Conservation (phyloP, 345 rosid genomes). For the Passiflora organensis region DNA sequence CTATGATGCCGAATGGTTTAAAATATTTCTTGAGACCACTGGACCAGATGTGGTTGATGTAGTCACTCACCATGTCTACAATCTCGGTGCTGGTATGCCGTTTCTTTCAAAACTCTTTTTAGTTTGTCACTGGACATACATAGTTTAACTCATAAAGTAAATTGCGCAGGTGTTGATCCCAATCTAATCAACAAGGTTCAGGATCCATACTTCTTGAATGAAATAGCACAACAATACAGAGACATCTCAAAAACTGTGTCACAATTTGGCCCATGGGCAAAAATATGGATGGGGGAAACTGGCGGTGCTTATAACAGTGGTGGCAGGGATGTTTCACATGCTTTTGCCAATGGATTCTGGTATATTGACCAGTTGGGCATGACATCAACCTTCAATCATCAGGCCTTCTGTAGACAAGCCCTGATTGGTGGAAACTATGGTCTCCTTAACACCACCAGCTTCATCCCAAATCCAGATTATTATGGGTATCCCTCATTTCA, state of each 20-base stretch:
- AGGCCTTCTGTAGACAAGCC: constrained; percentile 64
- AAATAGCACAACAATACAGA: constrained; percentile 40
- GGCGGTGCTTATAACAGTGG: constrained; percentile 73
- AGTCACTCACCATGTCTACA: constrained; percentile 56
- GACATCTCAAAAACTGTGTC: constrained; percentile 22
- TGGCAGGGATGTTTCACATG: constrained; percentile 49
- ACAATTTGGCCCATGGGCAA: constrained; percentile 43
- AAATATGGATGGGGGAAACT: constrained; percentile 62
- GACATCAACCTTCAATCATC: constrained; percentile 49
- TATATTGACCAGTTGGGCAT: constrained; percentile 62
- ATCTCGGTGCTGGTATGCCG: constrained; percentile 46
- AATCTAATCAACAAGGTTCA: constrained; percentile 40
- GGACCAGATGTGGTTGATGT: constrained; percentile 48
- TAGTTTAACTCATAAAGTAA: no score
- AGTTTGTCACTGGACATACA: no score
- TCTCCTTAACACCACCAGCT: constrained; percentile 47
- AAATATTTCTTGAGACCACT: constrained; percentile 26
- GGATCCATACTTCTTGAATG: constrained; percentile 43
- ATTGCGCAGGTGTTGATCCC: constrained; percentile 37
- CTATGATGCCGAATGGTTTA: constrained; percentile 53
- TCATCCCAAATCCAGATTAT: constrained; percentile 64
- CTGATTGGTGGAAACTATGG: constrained; percentile 64
- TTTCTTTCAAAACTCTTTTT: background rate
- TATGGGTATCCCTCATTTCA: no score
- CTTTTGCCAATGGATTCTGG: constrained; percentile 66